phyloP scores from a whole-genome alignment of 129 eudicot species.

The carrot (Daucus carota) region DH1_v3.0 NC_030387.2:6097501-6098000 shows the following conservation, averaged over 20 bases:
- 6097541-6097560: not conserved
- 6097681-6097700: not conserved
- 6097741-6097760: too few relatives aligned
- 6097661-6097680: not conserved
- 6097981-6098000: not conserved
- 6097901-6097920: not conserved
- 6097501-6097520: not conserved
- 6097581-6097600: not conserved
- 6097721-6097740: too few relatives aligned
- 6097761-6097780: too few relatives aligned
- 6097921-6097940: not conserved
- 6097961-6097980: not conserved
- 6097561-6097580: not conserved
- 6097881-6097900: not conserved
- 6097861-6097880: not conserved
- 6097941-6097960: not conserved
- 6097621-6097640: not conserved
- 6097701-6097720: not conserved
- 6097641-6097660: not conserved
- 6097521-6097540: not conserved
- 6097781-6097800: too few relatives aligned
- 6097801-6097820: too few relatives aligned
- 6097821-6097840: not conserved
- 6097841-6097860: not conserved
- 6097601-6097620: not conserved